Percentiles rank a stretch among this genome's conserved stretches.
These are phyloP conservation scores for Ensete glaucum DNA, from an alignment of 176 grass and related monocot genomes.

Conservation along the genomic window DNA sequence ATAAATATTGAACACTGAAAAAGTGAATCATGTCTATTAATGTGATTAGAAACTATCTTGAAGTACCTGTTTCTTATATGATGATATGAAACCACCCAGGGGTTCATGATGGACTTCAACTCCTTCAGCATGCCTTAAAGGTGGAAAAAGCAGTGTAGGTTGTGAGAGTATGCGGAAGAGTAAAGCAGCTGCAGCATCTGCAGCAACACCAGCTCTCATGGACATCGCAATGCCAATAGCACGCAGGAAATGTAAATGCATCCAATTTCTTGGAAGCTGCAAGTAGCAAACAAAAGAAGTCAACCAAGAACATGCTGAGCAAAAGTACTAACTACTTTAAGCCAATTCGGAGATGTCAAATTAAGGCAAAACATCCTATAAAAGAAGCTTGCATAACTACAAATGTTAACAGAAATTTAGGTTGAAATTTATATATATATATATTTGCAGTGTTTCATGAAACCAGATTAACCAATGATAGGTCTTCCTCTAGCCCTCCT, in stretches of 20 bases:
- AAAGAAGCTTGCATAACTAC: too few species aligned
- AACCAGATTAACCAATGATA: too few species aligned
- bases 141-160: slow-evolving; percentile 92
- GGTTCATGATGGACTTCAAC: slow-evolving; percentile 89
- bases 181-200: slow-evolving; percentile 89
- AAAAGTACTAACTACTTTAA: not conserved
- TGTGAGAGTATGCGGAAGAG: slow-evolving; percentile 98
- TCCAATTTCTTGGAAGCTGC: slow-evolving; percentile 94
- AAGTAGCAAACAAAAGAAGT: slow-evolving; percentile 21
- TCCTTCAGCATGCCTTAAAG: slow-evolving; percentile 81
- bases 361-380: too few species aligned
- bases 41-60: not conserved
- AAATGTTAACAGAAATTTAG: not conserved
- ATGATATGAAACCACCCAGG: slow-evolving; percentile 82
- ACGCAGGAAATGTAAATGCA: slow-evolving; percentile 97
- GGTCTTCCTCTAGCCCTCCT: too few species aligned
- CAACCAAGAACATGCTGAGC: not conserved
- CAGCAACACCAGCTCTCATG: slow-evolving; percentile 90
- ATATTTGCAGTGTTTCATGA: not conserved
- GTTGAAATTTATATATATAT: not conserved
- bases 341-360: not conserved
- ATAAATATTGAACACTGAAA: not conserved
- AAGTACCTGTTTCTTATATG: slow-evolving; percentile 87
- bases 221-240: slow-evolving; percentile 97
- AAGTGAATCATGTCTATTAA: not conserved